Base-by-base conservation (phyloP, 2,329 filamentous ascomycete species). In the Alternaria sp. region DNA sequence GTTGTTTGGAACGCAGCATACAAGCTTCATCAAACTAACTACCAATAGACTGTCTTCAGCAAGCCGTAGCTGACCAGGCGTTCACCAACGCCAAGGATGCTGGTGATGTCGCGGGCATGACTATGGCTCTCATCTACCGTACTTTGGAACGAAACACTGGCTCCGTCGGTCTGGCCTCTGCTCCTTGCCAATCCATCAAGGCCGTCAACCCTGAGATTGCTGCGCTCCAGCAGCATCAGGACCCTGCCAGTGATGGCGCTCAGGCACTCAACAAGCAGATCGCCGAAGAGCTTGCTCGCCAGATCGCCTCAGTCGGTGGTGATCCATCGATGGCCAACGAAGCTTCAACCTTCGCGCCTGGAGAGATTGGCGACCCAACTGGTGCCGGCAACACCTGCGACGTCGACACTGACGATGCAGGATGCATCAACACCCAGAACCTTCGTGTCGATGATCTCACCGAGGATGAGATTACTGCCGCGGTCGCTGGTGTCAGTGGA, bases 141-240 rank as follows among this genome's bases (percentile, higher is more conserved):
- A 80, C 83, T 32, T 75, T 87, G 22, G 88, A 89, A 81, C 83
- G 87, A 57, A 89, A 89, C 79, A 89, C 87, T 26, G 84, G 79
- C 51, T 68, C 71, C 11, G 87, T 89, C 61, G 88, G 87, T 51
- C 76, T 81, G 44, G 83, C 82, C n/a, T 88, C 85, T 47, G 85
- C 83, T 32, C 76, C 84, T 49, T 91, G 88, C 80, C 82, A 77
- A 41, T 79, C 77, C 74, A 87, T 83, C 65, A 46, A 77, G 41
- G 86, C 88, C 16, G 81, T 82, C 59, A 91, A 91, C 78, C 83
- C 88, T 3, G 88, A 91, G 79, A 89, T 91, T 69, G 85, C 82
- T 28, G 87, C 87, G 43, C 74, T 91, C 60, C 78, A 81, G 54
- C 87, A 89, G 77, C 88, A 91, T 77, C 88, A 91, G 64, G 89